phyloP scores from a whole-genome alignment of 352 stramenopile genomes.

The Globisporangium mamillatum region DNA sequence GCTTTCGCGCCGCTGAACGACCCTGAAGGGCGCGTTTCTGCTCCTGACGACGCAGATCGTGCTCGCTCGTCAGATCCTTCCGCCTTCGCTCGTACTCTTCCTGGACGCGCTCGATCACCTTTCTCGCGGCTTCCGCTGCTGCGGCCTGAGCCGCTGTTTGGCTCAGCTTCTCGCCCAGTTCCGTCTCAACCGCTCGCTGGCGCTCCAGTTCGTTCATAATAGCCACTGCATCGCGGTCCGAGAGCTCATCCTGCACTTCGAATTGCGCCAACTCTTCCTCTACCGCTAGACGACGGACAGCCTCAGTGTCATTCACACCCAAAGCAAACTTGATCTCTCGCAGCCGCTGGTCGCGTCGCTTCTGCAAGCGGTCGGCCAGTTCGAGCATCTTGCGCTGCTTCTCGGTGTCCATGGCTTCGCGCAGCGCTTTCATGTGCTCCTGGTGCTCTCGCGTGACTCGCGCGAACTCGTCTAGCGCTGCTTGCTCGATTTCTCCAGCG shows the following conservation, averaged over 20 bases:
- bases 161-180: neutral
- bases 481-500: constrained; percentile 15
- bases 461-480: constrained; percentile 27
- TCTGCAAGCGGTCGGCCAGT: constrained; percentile 21
- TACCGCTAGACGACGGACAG: neutral
- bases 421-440: constrained; percentile 23
- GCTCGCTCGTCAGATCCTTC: neutral
- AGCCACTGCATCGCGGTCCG: neutral
- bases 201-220: neutral
- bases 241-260: neutral
- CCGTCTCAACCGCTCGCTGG: constrained; percentile 4
- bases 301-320: neutral
- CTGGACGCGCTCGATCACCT: constrained; percentile 11
- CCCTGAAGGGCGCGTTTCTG: constrained; percentile 4
- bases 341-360: constrained; percentile 1
- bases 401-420: constrained; percentile 16
- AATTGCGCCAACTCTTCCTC: constrained; percentile 9
- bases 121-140: constrained; percentile 6
- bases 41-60: neutral
- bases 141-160: neutral
- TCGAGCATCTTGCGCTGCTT: constrained; percentile 26
- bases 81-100: constrained; percentile 2
- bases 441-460: constrained; percentile 26
- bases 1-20: neutral
- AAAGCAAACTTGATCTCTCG: neutral